These are phyloP conservation scores for Aspergillus jensenii DNA, from an alignment of 2,329 filamentous ascomycete species.

Conservation along the genomic window DNA sequence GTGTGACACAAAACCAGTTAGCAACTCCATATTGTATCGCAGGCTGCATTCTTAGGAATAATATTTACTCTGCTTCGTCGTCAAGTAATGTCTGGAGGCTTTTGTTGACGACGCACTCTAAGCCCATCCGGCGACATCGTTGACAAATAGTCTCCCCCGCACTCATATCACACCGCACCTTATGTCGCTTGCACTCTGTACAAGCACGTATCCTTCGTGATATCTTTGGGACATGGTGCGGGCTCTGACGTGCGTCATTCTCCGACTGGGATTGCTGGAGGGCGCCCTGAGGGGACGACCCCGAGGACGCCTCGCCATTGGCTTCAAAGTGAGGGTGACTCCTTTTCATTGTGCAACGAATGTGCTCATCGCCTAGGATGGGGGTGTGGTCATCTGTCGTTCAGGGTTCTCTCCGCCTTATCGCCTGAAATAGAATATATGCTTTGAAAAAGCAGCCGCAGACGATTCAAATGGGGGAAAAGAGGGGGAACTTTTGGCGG, in stretches of 20 bases:
- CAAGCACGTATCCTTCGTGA: slow-evolving; percentile 51
- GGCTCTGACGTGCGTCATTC: slow-evolving; percentile 26
- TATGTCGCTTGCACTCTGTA: slow-evolving; percentile 55
- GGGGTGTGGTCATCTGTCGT: slow-evolving; percentile 18
- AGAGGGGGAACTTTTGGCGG: slow-evolving; percentile 1
- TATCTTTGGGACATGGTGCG: slow-evolving; percentile 40
- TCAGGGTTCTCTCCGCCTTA: neutral
- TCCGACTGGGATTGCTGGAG: slow-evolving; percentile 24
- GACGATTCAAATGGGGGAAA: neutral
- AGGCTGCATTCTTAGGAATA: neutral
- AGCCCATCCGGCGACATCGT: slow-evolving; percentile 49
- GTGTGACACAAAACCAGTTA: slow-evolving; percentile 10
- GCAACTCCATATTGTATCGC: neutral
- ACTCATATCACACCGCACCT: slow-evolving; percentile 56
- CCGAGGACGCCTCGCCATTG: slow-evolving; percentile 37
- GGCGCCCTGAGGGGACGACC: slow-evolving; percentile 30
- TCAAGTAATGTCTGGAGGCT: slow-evolving; percentile 51
- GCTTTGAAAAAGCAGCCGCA: neutral
- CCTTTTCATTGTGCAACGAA: slow-evolving; percentile 35
- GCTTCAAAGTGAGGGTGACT: slow-evolving; percentile 39
- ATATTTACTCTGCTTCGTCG: slow-evolving; percentile 48
- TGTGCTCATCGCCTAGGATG: slow-evolving; percentile 22
- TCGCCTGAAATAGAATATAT: neutral
- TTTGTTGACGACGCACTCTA: slow-evolving; percentile 55
- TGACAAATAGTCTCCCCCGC: slow-evolving; percentile 50